Evolutionary conservation across 2,329 filamentous ascomycete genomes (phyloP), one percentile per base, ranked within the genome.

Genomic region (Ophiocordyceps robertsii): DNA sequence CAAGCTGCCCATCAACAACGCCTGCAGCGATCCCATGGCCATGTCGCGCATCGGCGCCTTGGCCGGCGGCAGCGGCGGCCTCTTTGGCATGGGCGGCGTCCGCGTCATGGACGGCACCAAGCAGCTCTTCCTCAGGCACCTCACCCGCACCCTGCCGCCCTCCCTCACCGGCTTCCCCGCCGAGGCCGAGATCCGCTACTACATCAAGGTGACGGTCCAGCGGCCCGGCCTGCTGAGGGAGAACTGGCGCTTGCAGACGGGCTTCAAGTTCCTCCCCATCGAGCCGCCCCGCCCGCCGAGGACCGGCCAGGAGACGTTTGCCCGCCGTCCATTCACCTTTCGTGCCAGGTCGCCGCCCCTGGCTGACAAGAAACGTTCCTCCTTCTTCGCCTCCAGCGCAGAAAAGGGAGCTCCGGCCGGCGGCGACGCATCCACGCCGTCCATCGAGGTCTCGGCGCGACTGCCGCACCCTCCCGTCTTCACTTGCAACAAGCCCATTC

Each of bases 161-260:
- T 93, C 88, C 5, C 67, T 96, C 42, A 84, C 75, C n/a, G 87
- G 86, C 3, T 89, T 92, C 50, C 85, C 86, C 0, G 82, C 82
- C 29, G 79, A 89, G 60, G 90, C 89, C 19, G 88, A 95, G 62
- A 89, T 96, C 46, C 76, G 81, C 51, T 98, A 98, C 63, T 98
- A 85, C 58, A 73, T 96, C 57, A 98, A 98, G 60, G 87, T 84
- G n/a, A 96, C 92, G 0, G 80, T 96, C 6, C 85, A 88, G 54
- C 73, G 88, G n/a, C 87, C 88, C 0, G 81, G 84, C 13, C 72
- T 95, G 45, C 86, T 93, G 62, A 90, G 90, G 57, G 88, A 95
- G 63, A 95, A 95, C 54, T 84, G 87, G 60, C 72, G 89, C 17
- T 70, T 71, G 48, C 67, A 75, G 47, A 56, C 72, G 31, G 77